Conservation (phyloP, 176 grass and related monocot species). For the Cenchrus americanus region DNA sequence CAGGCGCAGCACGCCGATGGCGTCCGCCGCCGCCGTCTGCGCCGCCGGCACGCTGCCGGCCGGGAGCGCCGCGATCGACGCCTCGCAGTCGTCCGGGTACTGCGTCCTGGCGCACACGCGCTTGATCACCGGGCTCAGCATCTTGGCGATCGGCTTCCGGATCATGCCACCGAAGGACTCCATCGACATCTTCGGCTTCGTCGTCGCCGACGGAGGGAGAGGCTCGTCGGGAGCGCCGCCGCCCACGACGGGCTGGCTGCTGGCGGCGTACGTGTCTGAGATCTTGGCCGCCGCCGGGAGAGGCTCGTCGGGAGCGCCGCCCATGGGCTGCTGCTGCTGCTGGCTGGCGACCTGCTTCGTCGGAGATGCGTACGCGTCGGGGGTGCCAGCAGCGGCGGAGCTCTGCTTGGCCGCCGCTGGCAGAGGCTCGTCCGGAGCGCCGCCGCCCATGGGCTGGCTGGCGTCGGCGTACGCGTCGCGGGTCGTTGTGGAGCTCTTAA, state of each 20-base stretch:
- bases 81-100: constrained; percentile 36
- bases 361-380: not conserved
- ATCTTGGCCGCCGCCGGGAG: not conserved
- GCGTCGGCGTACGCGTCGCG: no score
- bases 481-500: no score
- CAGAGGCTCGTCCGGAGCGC: no score
- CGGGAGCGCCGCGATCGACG: constrained; percentile 37
- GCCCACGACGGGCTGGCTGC: not conserved
- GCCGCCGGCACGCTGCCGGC: not conserved
- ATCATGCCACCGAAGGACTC: not conserved
- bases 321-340: not conserved
- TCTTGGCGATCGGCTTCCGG: not conserved
- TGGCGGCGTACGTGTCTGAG: not conserved
- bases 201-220: not conserved
- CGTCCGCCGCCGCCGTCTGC: not conserved
- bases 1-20: constrained; percentile 41
- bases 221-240: not conserved
- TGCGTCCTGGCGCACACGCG: constrained; percentile 44
- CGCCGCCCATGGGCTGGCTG: no score
- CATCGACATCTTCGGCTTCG: not conserved
- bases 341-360: no score
- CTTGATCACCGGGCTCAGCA: constrained; percentile 36
- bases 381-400: not conserved
- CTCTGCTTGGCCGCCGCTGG: no score
- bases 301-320: constrained; percentile 7